Evolutionary conservation across 2,329 filamentous ascomycete genomes (phyloP), one percentile per base, ranked within the genome.

Genomic region (Bipolaris zeicola): DNA sequence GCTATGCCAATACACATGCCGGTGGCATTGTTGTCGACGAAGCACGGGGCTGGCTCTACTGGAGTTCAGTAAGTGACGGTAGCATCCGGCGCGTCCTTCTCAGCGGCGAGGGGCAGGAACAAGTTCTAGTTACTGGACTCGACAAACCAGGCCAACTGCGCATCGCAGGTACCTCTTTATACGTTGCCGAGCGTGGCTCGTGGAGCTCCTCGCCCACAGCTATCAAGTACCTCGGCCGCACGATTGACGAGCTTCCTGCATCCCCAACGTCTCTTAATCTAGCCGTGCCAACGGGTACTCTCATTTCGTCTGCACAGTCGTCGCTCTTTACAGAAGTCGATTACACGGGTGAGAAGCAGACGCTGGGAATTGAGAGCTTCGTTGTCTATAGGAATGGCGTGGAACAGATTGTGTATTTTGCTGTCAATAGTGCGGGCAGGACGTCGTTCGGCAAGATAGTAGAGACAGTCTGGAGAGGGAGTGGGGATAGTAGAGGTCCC

Each of bases 371-470:
- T 8, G 20, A 50, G 38, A 57, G 52, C 37, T 63, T 63, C 44
- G 55, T 31, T 6, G 36, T 63, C 7, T 50, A 55, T 37, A 49
- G 55, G 5, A 42, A 52, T 39, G 42, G 18, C 1, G 44, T 43
- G 1, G 50, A 49, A 13, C 34, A 52, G 20, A 52, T 37, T 11
- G 24, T 63, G 13, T 62, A 56, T 49, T 59, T 62, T 43, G 57
- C 55, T 3, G 50, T 49, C 5, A 37, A 55, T 33, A 58, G 50
- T 42, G 45, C 50, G 28, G 52, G 49, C 2, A 50, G 55, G 20
- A 55, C 48, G 11, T 50, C 60, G 38, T 63, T 59, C 53, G 52
- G 50, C 11, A 62, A 61, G 45, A 26, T 64, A 2, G 50, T 64
- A 10, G 53, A 61, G 55, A 45, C 58, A 2, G 41, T 24, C 11